Evolutionary conservation across 257 asterid species (phyloP).

Genomic region (Solanum medicagineum): DNA sequence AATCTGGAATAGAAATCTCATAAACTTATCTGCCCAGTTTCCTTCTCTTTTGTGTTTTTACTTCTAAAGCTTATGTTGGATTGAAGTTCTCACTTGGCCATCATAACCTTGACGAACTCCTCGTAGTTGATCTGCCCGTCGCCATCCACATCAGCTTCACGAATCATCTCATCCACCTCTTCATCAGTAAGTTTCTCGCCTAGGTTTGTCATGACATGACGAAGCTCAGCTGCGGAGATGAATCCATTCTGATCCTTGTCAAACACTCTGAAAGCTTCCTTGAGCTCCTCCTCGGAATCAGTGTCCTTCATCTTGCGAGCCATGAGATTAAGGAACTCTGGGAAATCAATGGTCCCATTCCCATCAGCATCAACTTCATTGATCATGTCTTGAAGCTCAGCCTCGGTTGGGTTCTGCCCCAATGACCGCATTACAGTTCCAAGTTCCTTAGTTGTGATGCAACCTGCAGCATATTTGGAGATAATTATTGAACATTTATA

Average conservation of each 20-base stretch:
- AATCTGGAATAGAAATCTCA: conserved; percentile 26
- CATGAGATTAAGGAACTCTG: background rate
- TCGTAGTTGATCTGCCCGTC: conserved; percentile 67
- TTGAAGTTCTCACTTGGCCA: conserved; percentile 9
- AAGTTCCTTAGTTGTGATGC: background rate
- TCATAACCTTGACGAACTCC: conserved; percentile 68
- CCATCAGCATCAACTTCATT: conserved; percentile 1
- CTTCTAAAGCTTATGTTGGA: conserved; percentile 16
- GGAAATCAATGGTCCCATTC: background rate
- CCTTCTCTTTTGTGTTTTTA: conserved; percentile 19
- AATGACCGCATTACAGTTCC: background rate
- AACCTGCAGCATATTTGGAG: background rate
- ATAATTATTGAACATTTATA: background rate
- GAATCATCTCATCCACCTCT: background rate
- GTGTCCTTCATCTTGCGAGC: conserved; percentile 1
- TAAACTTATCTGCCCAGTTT: conserved; percentile 27
- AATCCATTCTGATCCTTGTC: background rate
- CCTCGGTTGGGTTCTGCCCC: conserved; percentile 1
- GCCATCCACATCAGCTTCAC: conserved; percentile 23
- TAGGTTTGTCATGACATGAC: conserved; percentile 2
- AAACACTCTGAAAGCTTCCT: background rate
- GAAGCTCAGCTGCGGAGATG: background rate
- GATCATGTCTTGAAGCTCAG: conserved; percentile 1
- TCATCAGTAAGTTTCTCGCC: background rate
- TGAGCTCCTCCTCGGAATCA: background rate